Evolutionary conservation across 2,329 filamentous ascomycete species (phyloP).

Genomic region (Cladosporium sp.): DNA sequence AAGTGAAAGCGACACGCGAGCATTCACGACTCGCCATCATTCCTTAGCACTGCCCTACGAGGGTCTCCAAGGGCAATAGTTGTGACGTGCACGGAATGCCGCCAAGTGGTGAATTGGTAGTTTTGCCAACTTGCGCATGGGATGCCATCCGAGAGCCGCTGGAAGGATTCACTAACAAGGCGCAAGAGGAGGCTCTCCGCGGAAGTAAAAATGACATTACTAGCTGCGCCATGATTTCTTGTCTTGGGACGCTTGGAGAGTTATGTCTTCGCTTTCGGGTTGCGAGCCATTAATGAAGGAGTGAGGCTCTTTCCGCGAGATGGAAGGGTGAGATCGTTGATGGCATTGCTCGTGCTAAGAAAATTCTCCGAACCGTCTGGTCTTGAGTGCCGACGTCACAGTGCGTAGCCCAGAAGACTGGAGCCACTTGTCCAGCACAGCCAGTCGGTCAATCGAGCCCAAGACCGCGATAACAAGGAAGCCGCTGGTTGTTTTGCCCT

Average conservation of each 20-base stretch:
- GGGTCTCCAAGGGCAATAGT: not conserved
- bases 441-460: not conserved
- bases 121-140: not conserved
- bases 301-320: not conserved
- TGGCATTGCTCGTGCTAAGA: conserved; percentile 1
- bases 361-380: not conserved
- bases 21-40: not conserved
- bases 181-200: not conserved
- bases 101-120: not conserved
- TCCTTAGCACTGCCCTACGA: not conserved
- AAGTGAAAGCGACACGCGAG: not conserved
- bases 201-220: not conserved
- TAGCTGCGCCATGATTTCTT: not conserved
- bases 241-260: not conserved
- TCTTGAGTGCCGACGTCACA: not conserved
- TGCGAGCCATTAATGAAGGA: not conserved
- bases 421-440: not conserved
- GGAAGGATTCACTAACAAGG: not conserved
- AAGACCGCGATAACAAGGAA: not conserved
- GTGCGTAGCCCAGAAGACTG: not conserved
- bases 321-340: not conserved
- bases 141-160: not conserved
- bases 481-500: not conserved
- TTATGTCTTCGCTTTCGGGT: not conserved
- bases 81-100: not conserved